Evolutionary conservation across 192 early-diverging fungal species (phyloP).

Genomic region (Linnemannia schmuckeri): DNA sequence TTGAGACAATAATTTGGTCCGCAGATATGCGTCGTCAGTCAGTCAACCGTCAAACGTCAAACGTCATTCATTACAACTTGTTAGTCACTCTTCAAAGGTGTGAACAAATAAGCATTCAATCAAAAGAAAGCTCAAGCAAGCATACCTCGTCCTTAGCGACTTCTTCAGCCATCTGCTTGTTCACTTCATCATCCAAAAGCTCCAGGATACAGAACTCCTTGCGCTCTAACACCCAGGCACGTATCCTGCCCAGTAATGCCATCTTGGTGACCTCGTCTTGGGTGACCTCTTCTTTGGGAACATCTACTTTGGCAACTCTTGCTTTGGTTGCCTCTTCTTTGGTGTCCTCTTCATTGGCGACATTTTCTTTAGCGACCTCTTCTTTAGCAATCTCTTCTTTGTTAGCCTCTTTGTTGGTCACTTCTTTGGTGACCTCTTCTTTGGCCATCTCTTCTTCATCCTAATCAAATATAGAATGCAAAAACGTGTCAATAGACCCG

Average conservation of each 20-base stretch:
- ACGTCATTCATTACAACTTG: background rate
- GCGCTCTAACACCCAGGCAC: background rate
- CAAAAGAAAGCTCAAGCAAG: background rate
- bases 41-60: background rate
- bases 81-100: background rate
- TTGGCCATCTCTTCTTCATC: background rate
- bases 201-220: slow-evolving; percentile 26
- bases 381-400: background rate
- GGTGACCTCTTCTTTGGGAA: background rate
- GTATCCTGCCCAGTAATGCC: slow-evolving; percentile 3
- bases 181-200: slow-evolving; percentile 12
- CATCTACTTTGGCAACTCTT: background rate
- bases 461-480: background rate
- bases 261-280: background rate
- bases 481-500: background rate
- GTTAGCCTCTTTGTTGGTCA: too few relatives aligned
- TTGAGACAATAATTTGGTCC: slow-evolving; percentile 16
- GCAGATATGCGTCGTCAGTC: background rate
- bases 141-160: background rate
- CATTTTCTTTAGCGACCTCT: too few relatives aligned
- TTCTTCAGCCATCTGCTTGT: background rate
- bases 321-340: background rate
- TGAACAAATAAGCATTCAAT: background rate
- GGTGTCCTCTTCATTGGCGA: background rate
- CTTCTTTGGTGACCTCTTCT: too few relatives aligned